Evolutionary conservation across 345 rosid genomes (phyloP), one percentile per base, ranked within the genome.

Genomic region (Moringa oleifera): DNA sequence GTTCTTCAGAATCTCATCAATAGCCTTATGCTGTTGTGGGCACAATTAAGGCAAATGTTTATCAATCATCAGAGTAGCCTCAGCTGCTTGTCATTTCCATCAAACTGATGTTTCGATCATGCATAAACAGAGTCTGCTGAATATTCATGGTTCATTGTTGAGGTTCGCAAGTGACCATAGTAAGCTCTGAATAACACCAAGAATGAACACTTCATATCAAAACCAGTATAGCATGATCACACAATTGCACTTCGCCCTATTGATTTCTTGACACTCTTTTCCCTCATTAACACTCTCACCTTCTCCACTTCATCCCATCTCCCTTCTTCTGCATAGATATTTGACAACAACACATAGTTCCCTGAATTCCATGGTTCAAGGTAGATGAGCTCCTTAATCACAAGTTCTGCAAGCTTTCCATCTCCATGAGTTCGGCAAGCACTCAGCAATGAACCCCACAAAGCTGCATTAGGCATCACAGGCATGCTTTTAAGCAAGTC

Each of bases 391-490:
- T 86, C 90, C 58, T 62, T 78, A 3, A 79, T 75, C 23, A 84
- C 85, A 71, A 71, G 69, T 60, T 86, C 80, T 17, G 89, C 90
- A 23, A 84, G 79, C 71, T 79, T 73, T 31, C 69, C 64, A 60
- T 81, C 81, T 31, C 90, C 85, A n/a, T 84, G 85, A 51, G 78
- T 78, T 20, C 83, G 85, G 56, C 89, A 80, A 3, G 93, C 77
- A 71, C 96, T 77, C 0, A 89, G 88, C 75, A 89, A 65, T 1
- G 89, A 63, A 41, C 93, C 93, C 90, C 89, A 89, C 59, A 86
- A 67, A 49, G 84, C 55, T 23, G 88, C 85, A 73, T 78, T 80
- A 51, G 90, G 80, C 9, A 31, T 51, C 24, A 69, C 60, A 10
- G 80, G 79, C 83, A 79, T 77, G 63, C 47, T 65, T 73, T 72